Evolutionary conservation across 345 rosid species (phyloP), one percentile per base, ranked within the genome.

Genomic region (Luvunga scandens): DNA sequence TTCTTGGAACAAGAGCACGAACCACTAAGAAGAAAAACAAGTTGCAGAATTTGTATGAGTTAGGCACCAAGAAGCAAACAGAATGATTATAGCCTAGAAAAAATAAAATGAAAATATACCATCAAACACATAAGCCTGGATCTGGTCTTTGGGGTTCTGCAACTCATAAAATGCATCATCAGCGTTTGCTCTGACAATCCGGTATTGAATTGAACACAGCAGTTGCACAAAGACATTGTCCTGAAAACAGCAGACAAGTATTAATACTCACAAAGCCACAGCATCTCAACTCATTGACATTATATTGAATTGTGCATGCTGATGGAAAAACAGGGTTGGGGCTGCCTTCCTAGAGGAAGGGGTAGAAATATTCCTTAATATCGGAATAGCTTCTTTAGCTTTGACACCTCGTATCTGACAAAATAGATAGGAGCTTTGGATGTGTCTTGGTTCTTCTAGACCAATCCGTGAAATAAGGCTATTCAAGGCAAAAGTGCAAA

Each of bases 91-190:
- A 68, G 14, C 25, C 5, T 16, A 62, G 36, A 62, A 61, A 61
- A 45, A 50, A 7, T 71, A 14, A 12, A 70, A 61, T 24, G 25
- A 78, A 12, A 69, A 55, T 16, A 57, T 85, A 96, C 99, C 98
- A 77, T 97, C 98, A 87, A 97, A 94, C 0, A 97, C 98, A 80
- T 94, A 93, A 66, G 98, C 92, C 85, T 89, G 98, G 81, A 97
- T 94, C 89, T 97, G 99, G 86, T 97, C 98, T 76, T 56, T 68
- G 22, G 99, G 98, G 83, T 93, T 94, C 71, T 94, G 97, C 77
- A 97, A 84, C 86, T 97, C 99, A 60, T 97, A 94, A 81, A 91
- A 97, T 2, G 99, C 99, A 91, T 97, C 98, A 85, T 93, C 99
- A 28, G 99, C 99, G 24, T 85, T 90, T 81, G 70, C 70, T 83